A percentile compares a stretch with the other conserved stretches of the same genome.
These are phyloP conservation scores for Exophiala spinifera DNA, from an alignment of 2,329 filamentous ascomycete species.

Conservation along the genomic window DNA sequence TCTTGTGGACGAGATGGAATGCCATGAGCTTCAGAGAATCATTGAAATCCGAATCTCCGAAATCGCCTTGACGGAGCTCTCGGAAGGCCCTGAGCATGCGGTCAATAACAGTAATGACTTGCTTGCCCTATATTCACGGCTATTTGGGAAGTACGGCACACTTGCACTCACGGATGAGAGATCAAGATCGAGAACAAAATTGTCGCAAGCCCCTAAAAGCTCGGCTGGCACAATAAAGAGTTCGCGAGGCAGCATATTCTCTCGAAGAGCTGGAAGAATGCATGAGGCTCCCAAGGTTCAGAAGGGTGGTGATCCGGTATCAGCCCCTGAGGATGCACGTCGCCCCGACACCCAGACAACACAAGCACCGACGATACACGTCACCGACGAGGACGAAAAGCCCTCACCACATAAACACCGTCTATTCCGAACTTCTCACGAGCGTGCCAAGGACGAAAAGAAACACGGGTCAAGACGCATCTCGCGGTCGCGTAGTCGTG, in stretches of 20 bases:
- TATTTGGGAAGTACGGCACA: slow-evolving; percentile 66
- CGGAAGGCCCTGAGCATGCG: slow-evolving; percentile 78
- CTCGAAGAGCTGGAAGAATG: slow-evolving; percentile 52
- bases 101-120: slow-evolving; percentile 87
- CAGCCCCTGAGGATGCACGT: slow-evolving; percentile 27
- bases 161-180: slow-evolving; percentile 35
- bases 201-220: slow-evolving; percentile 62
- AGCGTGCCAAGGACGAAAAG: slow-evolving; percentile 22
- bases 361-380: slow-evolving; percentile 68
- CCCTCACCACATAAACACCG: slow-evolving; percentile 32
- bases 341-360: slow-evolving; percentile 28
- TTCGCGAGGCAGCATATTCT: slow-evolving; percentile 73
- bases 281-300: slow-evolving; percentile 37
- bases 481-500: slow-evolving; percentile 19
- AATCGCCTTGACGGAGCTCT: slow-evolving; percentile 73
- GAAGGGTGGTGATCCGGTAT: slow-evolving; percentile 13
- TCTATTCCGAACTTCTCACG: slow-evolving; percentile 33
- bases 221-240: slow-evolving; percentile 69
- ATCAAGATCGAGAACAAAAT: slow-evolving; percentile 39
- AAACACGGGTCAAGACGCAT: slow-evolving; percentile 5
- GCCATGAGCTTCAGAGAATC: slow-evolving; percentile 78
- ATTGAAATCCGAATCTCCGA: slow-evolving; percentile 97
- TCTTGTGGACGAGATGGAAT: slow-evolving; percentile 75
- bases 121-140: slow-evolving; percentile 71
- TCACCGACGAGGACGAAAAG: slow-evolving; percentile 61